Base-by-base conservation (phyloP, 257 asterid species). In the Nicotiana tomentosiformis region DNA sequence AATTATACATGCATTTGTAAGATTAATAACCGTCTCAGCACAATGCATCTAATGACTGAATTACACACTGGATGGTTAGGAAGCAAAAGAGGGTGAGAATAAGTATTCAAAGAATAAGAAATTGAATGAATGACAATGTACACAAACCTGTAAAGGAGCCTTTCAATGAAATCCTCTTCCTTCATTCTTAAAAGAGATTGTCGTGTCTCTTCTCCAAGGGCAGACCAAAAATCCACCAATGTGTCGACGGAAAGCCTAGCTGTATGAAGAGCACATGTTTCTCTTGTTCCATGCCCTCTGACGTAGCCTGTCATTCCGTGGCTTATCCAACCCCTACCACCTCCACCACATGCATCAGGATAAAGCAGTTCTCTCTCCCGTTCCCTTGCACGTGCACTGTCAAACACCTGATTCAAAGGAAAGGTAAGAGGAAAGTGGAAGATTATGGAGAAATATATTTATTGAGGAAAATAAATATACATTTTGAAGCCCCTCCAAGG, bases 261-360 rank as follows among this genome's bases (percentile, higher is more conserved):
- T 83, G 98, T 96, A 87, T 96, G 99, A 84, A 96, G 98, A 46
- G 99, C 99, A 85, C 99, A 94, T 12, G 98, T 92, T 88, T 96
- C 99, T 85, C 99, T 92, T 18, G 97, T 92, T 83, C 97, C 99
- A 84, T 93, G 97, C 78, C 89, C 96, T 90, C 98, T 90, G 37
- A 97, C 97, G 86, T 93, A 93, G 81, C 94, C 93, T 58, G 88
- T 87, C 86, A 90, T 81, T 86, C 97, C 98, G 90, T 94, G 99
- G 89, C 98, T 94, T 86, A 92, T 92, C 99, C 99, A 96, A 85
- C 99, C 99, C 86, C 99, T 90, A 76, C 95, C 97, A 86, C 97
- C 97, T 86, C 98, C 99, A 23, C 99, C 99, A 86, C 99, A 96
- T 78, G 98, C 98, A 91, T 96, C 99, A 56, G 98, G 99, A 89